Evolutionary conservation across 1,284 basidiomycete species (phyloP).

Genomic region (Sanghuangporus baumii): DNA sequence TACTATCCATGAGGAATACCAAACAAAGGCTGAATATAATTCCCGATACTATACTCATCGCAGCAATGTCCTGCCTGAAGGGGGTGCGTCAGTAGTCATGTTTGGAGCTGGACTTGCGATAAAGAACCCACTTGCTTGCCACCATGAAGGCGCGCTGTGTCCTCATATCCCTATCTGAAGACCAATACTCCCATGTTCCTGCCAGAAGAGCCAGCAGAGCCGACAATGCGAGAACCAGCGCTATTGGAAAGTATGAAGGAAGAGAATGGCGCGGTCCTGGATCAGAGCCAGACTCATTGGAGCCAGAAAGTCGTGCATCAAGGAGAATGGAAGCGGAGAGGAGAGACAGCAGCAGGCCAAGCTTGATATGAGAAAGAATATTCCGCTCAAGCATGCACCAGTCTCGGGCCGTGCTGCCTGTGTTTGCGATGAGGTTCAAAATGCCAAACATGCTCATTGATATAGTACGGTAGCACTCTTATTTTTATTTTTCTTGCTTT

Average conservation of each 20-base stretch:
- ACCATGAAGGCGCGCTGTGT: conserved; percentile 53
- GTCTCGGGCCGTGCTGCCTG: conserved; percentile 53
- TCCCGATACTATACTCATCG: conserved; percentile 43
- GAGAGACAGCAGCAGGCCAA: conserved; percentile 57
- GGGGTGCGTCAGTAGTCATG: conserved; percentile 7
- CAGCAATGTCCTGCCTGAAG: conserved; percentile 43
- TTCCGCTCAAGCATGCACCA: conserved; percentile 74
- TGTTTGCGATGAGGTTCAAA: conserved; percentile 25
- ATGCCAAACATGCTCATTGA: neutral
- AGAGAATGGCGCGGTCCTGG: conserved; percentile 17
- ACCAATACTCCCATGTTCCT: conserved; percentile 60
- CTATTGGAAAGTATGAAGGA: conserved; percentile 24
- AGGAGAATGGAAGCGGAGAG: conserved; percentile 60
- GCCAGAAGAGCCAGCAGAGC: conserved; percentile 50
- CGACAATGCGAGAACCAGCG: conserved; percentile 31
- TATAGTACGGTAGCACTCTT: neutral
- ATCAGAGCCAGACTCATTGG: conserved; percentile 17
- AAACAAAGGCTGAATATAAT: conserved; percentile 50
- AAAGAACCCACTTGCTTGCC: conserved; percentile 46
- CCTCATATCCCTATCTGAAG: conserved; percentile 48
- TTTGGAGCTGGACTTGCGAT: neutral
- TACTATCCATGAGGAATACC: conserved; percentile 33
- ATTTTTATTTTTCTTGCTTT: too few relatives aligned
- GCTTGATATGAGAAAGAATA: conserved; percentile 57
- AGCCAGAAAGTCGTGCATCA: conserved; percentile 47